phyloP scores from a whole-genome alignment of 768 basidiomycete species.

The Baorangia bicolor region DNA sequence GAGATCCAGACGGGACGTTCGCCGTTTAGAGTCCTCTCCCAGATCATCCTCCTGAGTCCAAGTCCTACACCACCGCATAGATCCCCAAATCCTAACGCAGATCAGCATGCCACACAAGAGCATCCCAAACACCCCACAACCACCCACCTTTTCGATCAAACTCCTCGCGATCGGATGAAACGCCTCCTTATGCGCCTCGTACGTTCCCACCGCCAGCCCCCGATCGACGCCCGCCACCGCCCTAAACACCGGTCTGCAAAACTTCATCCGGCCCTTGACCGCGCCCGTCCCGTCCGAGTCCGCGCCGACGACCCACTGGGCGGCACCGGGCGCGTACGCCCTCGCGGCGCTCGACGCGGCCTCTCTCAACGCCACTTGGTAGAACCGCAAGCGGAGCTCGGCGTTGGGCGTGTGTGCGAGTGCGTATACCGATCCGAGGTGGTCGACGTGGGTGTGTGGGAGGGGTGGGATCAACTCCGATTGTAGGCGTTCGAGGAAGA shows the following conservation, averaged over 20 bases:
- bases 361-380: conserved; percentile 62
- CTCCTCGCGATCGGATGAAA: conserved; percentile 80
- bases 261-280: conserved; percentile 83
- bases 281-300: conserved; percentile 54
- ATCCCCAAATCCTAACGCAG: background rate
- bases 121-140: too few species aligned
- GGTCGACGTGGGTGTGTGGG: conserved; percentile 54
- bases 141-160: conserved; percentile 69
- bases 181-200: conserved; percentile 42
- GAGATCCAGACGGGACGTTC: background rate
- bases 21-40: too few species aligned
- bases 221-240: conserved; percentile 53
- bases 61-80: background rate
- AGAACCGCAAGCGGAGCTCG: conserved; percentile 79
- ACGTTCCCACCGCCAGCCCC: conserved; percentile 51
- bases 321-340: conserved; percentile 52
- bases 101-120: too few species aligned
- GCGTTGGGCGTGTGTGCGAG: conserved; percentile 58
- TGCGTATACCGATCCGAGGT: conserved; percentile 54
- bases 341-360: conserved; percentile 46
- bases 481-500: conserved; percentile 80
- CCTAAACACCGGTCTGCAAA: conserved; percentile 69
- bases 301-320: conserved; percentile 63
- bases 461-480: conserved; percentile 48
- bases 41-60: too few species aligned